A percentile compares a stretch with the other conserved stretches of the same genome.
phyloP scores from a whole-genome alignment of 106 monocot genomes.

The Iris macrosiphon region DNA sequence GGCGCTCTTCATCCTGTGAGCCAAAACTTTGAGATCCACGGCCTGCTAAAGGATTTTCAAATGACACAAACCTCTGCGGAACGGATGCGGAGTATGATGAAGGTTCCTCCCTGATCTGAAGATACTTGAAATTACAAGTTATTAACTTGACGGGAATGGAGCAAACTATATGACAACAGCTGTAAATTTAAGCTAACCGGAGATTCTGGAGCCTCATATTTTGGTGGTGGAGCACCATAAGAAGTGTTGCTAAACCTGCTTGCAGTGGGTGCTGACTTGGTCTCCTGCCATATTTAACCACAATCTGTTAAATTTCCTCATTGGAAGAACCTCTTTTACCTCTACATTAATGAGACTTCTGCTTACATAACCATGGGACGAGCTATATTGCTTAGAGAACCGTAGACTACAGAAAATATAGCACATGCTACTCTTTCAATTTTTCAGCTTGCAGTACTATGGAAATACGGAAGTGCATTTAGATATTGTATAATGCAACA shows the following conservation, averaged over 20 bases:
- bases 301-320: neutral
- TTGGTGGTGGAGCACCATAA: constrained; percentile 22
- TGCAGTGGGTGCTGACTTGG: constrained; percentile 20
- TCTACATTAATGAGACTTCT: neutral
- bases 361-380: neutral
- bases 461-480: too few relatives aligned
- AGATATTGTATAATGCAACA: too few relatives aligned
- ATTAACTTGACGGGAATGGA: neutral
- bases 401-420: too few relatives aligned
- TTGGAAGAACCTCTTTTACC: neutral
- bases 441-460: too few relatives aligned
- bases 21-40: constrained; percentile 54
- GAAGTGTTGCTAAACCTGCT: constrained; percentile 53
- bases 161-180: constrained; percentile 6
- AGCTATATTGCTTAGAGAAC: too few relatives aligned
- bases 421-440: too few relatives aligned
- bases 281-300: constrained; percentile 32
- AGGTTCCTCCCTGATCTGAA: constrained; percentile 78
- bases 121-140: neutral
- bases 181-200: constrained; percentile 38
- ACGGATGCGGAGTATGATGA: constrained; percentile 59
- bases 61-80: constrained; percentile 73
- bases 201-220: constrained; percentile 38
- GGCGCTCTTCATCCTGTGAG: constrained; percentile 43
- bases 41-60: constrained; percentile 83